A percentile compares a stretch with the other conserved stretches of the same genome.
phyloP scores from a whole-genome alignment of 805 yeast genomes.

The Ogataea degrootiae region DNA sequence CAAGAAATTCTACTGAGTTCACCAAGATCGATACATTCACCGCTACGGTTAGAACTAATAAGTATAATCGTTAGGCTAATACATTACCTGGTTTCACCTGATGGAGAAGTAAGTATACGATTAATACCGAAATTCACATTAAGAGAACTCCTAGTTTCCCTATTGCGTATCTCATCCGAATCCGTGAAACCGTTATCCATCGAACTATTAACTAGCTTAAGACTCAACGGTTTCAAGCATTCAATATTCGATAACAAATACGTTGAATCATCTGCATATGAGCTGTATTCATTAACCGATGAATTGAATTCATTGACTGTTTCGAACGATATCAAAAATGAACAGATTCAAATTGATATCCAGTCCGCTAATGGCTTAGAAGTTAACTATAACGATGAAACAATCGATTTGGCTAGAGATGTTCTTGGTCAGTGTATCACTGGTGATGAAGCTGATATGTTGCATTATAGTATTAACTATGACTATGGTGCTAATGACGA shows the following conservation, averaged over 20 bases:
- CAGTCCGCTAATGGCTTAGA: slow-evolving; percentile 54
- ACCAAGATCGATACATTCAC: slow-evolving; percentile 39
- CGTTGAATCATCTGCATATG: slow-evolving; percentile 29
- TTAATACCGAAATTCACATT: slow-evolving; percentile 24
- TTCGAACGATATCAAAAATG: slow-evolving; percentile 26
- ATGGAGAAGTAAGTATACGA: slow-evolving; percentile 23
- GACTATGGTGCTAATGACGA: slow-evolving; percentile 22
- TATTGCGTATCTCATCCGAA: slow-evolving; percentile 29
- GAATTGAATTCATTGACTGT: slow-evolving; percentile 12
- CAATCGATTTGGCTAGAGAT: slow-evolving; percentile 65
- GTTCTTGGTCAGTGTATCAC: slow-evolving; percentile 64
- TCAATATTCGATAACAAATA: slow-evolving; percentile 16
- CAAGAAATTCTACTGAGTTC: slow-evolving; percentile 40
- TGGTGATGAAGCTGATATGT: slow-evolving; percentile 73
- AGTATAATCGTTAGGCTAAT: slow-evolving; percentile 37
- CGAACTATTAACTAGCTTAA: slow-evolving; percentile 19
- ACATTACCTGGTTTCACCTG: slow-evolving; percentile 28
- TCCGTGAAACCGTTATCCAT: slow-evolving; percentile 24
- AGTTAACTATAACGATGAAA: slow-evolving; percentile 55
- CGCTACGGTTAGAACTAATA: slow-evolving; percentile 36
- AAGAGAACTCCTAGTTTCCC: slow-evolving; percentile 27
- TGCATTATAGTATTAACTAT: slow-evolving; percentile 61
- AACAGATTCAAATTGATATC: slow-evolving; percentile 23
- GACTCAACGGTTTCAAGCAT: slow-evolving; percentile 8
- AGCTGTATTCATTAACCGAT: slow-evolving; percentile 26